Percentiles rank a stretch among this genome's conserved stretches.
Conservation (phyloP, 1,284 basidiomycete genomes). For the Fomitopsis palustris region DNA sequence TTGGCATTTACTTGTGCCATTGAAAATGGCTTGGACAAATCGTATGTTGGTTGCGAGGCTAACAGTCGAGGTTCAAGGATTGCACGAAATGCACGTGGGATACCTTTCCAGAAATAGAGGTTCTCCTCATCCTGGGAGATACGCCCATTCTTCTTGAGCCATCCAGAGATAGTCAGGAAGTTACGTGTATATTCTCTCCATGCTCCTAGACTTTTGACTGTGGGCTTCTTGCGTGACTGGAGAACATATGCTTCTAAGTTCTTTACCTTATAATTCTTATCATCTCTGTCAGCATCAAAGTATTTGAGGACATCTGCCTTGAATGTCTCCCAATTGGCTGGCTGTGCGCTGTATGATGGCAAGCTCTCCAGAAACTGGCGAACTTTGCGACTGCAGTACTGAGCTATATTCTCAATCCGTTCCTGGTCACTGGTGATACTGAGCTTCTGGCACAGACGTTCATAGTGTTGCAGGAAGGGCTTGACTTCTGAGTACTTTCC, state of each 20-base stretch:
- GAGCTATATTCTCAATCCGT: too few relatives aligned
- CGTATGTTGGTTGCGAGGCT: neutral
- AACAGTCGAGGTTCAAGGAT: neutral
- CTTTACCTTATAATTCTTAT: neutral
- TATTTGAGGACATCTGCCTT: neutral
- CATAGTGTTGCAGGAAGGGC: too few relatives aligned
- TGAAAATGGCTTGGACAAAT: neutral
- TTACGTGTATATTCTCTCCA: neutral
- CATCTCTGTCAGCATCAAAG: neutral
- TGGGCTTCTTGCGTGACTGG: neutral
- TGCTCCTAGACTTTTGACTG: neutral
- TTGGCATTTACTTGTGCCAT: neutral
- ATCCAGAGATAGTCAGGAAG: neutral
- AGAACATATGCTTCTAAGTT: neutral
- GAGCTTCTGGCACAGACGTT: too few relatives aligned
- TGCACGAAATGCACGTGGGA: neutral
- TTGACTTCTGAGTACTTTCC: too few relatives aligned
- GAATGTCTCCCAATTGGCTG: neutral
- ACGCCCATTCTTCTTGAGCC: neutral
- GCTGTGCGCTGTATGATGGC: too few relatives aligned
- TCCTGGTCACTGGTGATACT: too few relatives aligned
- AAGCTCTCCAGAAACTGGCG: too few relatives aligned
- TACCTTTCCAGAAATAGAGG: neutral
- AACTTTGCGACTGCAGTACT: too few relatives aligned
- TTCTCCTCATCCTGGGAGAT: neutral